Conservation (phyloP, 176 grass and related monocot genomes). For the Triticum aestivum region DNA sequence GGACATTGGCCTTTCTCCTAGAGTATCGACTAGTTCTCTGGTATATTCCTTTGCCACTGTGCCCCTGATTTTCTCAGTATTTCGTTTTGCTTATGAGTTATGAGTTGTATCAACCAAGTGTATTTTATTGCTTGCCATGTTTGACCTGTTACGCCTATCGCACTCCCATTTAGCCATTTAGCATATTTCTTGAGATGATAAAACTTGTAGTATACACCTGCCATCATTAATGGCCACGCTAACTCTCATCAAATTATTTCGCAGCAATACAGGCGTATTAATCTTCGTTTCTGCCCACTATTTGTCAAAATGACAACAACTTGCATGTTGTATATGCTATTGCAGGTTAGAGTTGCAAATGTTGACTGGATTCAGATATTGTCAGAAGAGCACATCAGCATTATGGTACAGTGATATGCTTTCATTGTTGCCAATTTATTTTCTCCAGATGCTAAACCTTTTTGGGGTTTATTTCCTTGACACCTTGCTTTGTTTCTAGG, state of each 20-base stretch:
- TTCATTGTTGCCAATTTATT: conserved; percentile 17
- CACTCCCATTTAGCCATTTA: not conserved
- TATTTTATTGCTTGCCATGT: conserved; percentile 21
- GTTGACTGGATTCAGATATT: conserved; percentile 93
- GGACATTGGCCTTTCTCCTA: conserved; percentile 90
- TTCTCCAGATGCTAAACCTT: conserved; percentile 19
- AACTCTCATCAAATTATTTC: conserved; percentile 1
- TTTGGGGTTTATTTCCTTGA: conserved; percentile 24
- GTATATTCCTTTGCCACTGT: conserved; percentile 40
- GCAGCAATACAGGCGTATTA: conserved; percentile 1
- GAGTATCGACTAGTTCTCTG: conserved; percentile 56
- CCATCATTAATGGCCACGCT: not conserved
- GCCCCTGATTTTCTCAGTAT: conserved; percentile 23
- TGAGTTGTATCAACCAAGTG: conserved; percentile 7
- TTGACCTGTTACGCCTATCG: not conserved
- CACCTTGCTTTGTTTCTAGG: conserved; percentile 53
- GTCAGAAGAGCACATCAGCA: conserved; percentile 69
- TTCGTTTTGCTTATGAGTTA: not conserved
- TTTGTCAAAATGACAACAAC: not conserved
- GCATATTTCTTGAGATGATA: conserved; percentile 26
- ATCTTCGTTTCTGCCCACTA: not conserved
- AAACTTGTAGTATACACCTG: not conserved
- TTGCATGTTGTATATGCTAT: not conserved
- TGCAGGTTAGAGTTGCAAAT: conserved; percentile 84
- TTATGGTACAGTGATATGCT: conserved; percentile 65